Conservation (phyloP, 176 grass and related monocot genomes). For the Raddia guianensis region DNA sequence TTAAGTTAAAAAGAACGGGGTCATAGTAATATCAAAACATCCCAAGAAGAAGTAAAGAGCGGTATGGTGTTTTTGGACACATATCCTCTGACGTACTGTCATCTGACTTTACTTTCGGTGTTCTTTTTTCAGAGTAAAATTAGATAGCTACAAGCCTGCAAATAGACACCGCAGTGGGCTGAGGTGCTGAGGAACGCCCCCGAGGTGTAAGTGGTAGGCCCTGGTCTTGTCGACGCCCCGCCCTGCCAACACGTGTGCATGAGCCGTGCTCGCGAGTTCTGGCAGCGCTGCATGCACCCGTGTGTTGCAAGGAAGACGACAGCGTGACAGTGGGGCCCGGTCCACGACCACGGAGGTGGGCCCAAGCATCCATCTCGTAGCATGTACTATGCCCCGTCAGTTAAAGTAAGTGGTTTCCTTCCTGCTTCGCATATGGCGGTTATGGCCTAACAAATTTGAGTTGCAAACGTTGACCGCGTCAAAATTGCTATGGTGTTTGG, state of each 20-base stretch:
- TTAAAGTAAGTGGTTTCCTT: slow-evolving; percentile 13
- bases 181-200: neutral
- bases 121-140: too few relatives aligned
- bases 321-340: neutral
- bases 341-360: neutral
- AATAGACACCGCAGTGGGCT: too few relatives aligned
- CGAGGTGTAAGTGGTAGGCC: neutral
- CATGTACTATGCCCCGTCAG: neutral
- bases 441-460: neutral
- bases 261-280: neutral
- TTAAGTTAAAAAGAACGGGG: too few relatives aligned
- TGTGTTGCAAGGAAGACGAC: slow-evolving; percentile 21
- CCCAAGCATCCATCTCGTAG: neutral
- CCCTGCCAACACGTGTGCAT: neutral
- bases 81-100: too few relatives aligned
- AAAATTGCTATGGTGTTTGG: neutral
- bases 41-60: too few relatives aligned
- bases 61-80: too few relatives aligned
- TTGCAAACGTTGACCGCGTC: slow-evolving; percentile 15
- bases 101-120: too few relatives aligned
- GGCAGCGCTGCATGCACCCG: slow-evolving; percentile 14
- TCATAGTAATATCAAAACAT: too few relatives aligned
- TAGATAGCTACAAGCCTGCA: neutral
- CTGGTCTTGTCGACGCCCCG: neutral
- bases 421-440: too few relatives aligned